These are phyloP conservation scores for Usnea hakonensis DNA, from an alignment of 495 filamentous ascomycete species.

Conservation along the genomic window DNA sequence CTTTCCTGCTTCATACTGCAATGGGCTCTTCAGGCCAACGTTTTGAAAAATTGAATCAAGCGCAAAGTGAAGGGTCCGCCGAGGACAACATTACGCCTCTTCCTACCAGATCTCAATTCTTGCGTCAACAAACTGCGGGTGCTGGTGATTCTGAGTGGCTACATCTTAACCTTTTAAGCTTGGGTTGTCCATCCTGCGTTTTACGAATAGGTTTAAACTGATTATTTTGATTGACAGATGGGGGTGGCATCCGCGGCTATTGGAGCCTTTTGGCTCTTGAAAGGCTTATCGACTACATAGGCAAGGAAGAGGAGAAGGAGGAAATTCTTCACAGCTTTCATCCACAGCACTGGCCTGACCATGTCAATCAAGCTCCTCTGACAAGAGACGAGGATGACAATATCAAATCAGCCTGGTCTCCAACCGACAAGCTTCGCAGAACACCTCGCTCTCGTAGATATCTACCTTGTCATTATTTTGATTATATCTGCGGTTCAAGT, in stretches of 20 bases:
- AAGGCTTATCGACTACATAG: slow-evolving; percentile 18
- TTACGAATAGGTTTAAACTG: neutral
- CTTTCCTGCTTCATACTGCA: neutral
- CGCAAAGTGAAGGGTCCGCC: neutral
- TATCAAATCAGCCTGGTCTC: neutral
- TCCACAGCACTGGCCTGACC: slow-evolving; percentile 10
- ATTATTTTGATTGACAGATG: slow-evolving; percentile 8
- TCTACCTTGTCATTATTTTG: slow-evolving; percentile 24
- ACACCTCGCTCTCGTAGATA: slow-evolving; percentile 12
- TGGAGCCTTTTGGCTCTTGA: slow-evolving; percentile 19
- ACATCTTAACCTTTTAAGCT: neutral
- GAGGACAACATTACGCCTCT: neutral
- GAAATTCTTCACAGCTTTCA: slow-evolving; percentile 16
- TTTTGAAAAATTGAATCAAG: neutral
- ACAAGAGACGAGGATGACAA: slow-evolving; percentile 3
- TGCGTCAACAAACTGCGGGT: neutral
- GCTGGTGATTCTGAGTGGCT: neutral
- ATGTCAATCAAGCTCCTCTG: slow-evolving; percentile 15
- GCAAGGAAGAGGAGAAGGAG: slow-evolving; percentile 4
- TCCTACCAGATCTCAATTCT: neutral
- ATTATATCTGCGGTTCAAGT: slow-evolving; percentile 19
- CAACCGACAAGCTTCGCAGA: neutral
- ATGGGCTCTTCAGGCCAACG: neutral
- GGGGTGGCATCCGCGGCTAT: slow-evolving; percentile 20
- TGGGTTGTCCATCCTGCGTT: neutral